phyloP scores from a whole-genome alignment of 345 rosid genomes.

The Passiflora organensis region DNA sequence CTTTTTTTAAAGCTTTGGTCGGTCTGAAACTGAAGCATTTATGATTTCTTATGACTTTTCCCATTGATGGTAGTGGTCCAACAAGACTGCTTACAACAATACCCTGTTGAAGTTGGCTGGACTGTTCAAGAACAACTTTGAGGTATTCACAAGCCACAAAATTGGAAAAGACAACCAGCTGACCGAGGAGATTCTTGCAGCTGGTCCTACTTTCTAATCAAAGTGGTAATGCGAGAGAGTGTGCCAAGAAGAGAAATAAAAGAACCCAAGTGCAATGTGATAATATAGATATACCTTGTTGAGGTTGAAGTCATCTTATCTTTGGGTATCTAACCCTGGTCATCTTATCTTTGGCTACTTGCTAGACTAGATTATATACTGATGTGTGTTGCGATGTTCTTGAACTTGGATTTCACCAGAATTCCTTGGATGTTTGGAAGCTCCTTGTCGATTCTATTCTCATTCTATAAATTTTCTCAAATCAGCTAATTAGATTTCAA shows the following conservation, averaged over 20 bases:
- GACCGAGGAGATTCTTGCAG: constrained; percentile 78
- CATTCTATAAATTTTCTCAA: no score
- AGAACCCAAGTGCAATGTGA: not conserved
- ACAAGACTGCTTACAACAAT: constrained; percentile 68
- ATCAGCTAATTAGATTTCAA: no score
- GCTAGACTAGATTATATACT: no score
- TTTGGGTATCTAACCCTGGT: no score
- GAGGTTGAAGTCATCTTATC: no score
- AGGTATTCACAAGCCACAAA: constrained; percentile 61
- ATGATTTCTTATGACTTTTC: not conserved
- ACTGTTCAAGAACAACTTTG: constrained; percentile 78
- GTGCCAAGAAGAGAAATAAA: not conserved
- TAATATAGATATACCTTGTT: no score
- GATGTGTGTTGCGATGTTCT: no score
- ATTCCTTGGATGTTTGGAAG: no score
- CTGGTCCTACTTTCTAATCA: constrained; percentile 64
- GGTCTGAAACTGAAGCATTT: not conserved
- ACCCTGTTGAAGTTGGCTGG: constrained; percentile 76
- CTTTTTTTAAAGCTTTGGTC: not conserved
- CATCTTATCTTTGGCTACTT: no score
- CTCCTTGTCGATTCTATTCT: no score
- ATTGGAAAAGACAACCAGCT: constrained; percentile 72
- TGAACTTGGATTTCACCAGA: no score
- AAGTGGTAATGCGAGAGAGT: not conserved
- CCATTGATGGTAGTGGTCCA: constrained; percentile 55